Evolutionary conservation across 2,329 filamentous ascomycete genomes (phyloP).

Genomic region (Colletotrichum sp.): DNA sequence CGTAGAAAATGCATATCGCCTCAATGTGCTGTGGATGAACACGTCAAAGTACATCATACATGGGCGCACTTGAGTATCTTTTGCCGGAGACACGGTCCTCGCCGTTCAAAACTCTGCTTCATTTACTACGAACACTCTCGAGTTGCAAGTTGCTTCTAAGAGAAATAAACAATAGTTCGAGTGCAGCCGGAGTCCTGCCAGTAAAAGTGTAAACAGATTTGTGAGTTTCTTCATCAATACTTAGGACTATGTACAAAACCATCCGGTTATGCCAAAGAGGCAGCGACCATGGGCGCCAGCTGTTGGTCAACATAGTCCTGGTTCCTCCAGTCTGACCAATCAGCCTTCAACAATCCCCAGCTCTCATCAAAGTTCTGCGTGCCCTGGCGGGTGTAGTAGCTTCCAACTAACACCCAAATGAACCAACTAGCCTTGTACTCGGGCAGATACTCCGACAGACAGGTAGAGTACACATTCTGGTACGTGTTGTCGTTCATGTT

Average conservation of each 20-base stretch:
- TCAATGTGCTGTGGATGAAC: too few relatives aligned
- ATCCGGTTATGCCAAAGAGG: conserved; percentile 26
- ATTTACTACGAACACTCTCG: too few relatives aligned
- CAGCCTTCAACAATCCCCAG: conserved; percentile 60
- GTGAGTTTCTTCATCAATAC: too few relatives aligned
- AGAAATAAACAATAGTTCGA: rapidly evolving
- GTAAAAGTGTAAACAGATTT: too few relatives aligned
- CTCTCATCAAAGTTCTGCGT: conserved; percentile 60
- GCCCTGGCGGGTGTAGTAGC: conserved; percentile 61
- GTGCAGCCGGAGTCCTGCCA: too few relatives aligned
- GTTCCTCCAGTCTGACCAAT: conserved; percentile 58
- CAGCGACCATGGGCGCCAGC: conserved; percentile 44
- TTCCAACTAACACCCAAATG: conserved; percentile 63
- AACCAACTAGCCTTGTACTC: conserved; percentile 58
- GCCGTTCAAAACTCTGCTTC: too few relatives aligned
- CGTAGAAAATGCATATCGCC: too few relatives aligned
- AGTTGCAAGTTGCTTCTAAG: too few relatives aligned
- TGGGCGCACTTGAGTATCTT: too few relatives aligned
- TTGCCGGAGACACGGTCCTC: too few relatives aligned
- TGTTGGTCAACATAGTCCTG: conserved; percentile 44
- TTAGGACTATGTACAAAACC: background rate
- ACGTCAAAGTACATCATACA: too few relatives aligned
- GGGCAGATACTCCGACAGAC: conserved; percentile 54
- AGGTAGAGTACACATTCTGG: conserved; percentile 54
- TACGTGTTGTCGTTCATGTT: conserved; percentile 51